These are phyloP conservation scores for Cyclaneusma minus DNA, from an alignment of 2,329 filamentous ascomycete species.

Conservation along the genomic window DNA sequence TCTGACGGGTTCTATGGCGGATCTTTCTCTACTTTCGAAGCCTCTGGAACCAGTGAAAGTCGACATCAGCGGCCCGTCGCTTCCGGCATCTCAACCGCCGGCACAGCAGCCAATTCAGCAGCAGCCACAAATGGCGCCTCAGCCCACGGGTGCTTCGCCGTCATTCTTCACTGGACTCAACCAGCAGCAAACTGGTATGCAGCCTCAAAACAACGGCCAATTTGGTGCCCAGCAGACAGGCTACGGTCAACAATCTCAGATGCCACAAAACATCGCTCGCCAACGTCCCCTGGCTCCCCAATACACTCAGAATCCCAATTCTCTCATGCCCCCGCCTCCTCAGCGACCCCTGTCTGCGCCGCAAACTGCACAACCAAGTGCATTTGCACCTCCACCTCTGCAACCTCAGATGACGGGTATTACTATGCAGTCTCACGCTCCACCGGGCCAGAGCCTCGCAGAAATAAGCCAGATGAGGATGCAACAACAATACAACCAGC, in stretches of 20 bases:
- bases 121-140: slow-evolving; percentile 23
- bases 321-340: slow-evolving; percentile 58
- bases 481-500: slow-evolving; percentile 39
- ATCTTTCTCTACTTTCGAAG: slow-evolving; percentile 46
- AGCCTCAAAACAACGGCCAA: slow-evolving; percentile 20
- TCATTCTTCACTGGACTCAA: slow-evolving; percentile 37
- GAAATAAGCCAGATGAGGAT: slow-evolving; percentile 54
- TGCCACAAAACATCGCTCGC: slow-evolving; percentile 32
- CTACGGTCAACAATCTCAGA: slow-evolving; percentile 19
- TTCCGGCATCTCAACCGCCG: slow-evolving; percentile 21
- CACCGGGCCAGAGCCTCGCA: slow-evolving; percentile 60
- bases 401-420: slow-evolving; percentile 76
- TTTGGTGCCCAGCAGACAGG: slow-evolving; percentile 24
- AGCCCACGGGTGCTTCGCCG: slow-evolving; percentile 38
- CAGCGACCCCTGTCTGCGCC: slow-evolving; percentile 79
- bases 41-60: slow-evolving; percentile 38
- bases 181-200: slow-evolving; percentile 30
- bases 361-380: slow-evolving; percentile 59
- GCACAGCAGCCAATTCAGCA: slow-evolving; percentile 11
- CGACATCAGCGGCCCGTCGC: slow-evolving; percentile 18
- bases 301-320: slow-evolving; percentile 38
- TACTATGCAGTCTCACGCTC: slow-evolving; percentile 41
- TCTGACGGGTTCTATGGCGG: slow-evolving; percentile 55
- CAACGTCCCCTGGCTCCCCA: slow-evolving; percentile 61
- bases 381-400: slow-evolving; percentile 58